Evolutionary conservation across 2,329 filamentous ascomycete genomes (phyloP).

Genomic region (Aspergillus uvarum): DNA sequence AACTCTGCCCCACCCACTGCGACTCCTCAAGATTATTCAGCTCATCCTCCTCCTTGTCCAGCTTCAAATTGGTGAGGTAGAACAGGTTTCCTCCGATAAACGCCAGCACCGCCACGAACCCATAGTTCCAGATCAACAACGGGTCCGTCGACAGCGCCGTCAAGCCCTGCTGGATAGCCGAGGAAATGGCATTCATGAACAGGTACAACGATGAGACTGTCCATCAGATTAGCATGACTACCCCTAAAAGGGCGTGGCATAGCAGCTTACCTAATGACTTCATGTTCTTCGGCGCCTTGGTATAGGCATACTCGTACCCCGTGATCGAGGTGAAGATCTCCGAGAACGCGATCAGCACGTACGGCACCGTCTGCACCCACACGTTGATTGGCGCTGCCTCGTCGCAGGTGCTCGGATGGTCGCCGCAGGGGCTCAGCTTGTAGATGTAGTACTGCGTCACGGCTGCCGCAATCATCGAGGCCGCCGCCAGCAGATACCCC

Average conservation of each 20-base stretch:
- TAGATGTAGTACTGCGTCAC: conserved; percentile 57
- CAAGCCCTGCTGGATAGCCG: conserved; percentile 68
- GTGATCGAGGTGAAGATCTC: conserved; percentile 60
- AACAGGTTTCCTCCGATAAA: conserved; percentile 64
- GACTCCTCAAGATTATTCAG: conserved; percentile 52
- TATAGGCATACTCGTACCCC: conserved; percentile 72
- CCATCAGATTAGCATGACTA: neutral
- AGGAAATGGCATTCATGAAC: conserved; percentile 67
- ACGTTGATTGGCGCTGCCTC: conserved; percentile 62
- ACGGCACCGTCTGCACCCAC: conserved; percentile 52
- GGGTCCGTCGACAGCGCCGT: conserved; percentile 63
- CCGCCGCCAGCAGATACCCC: conserved; percentile 50
- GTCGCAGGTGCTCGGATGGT: conserved; percentile 51
- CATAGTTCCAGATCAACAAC: conserved; percentile 72
- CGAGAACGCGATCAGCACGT: conserved; percentile 55
- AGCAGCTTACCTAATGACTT: conserved; percentile 63
- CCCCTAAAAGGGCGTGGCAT: conserved; percentile 39
- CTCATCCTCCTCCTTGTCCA: conserved; percentile 67
- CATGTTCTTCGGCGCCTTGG: conserved; percentile 77
- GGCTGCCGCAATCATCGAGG: conserved; percentile 52
- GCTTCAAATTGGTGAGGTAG: conserved; percentile 63
- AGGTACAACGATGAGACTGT: conserved; percentile 63
- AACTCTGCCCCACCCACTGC: neutral
- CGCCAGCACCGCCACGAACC: conserved; percentile 61
- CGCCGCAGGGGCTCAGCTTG: conserved; percentile 59